Base-by-base conservation (phyloP, 2,329 filamentous ascomycete species). In the Colletotrichum sp. region DNA sequence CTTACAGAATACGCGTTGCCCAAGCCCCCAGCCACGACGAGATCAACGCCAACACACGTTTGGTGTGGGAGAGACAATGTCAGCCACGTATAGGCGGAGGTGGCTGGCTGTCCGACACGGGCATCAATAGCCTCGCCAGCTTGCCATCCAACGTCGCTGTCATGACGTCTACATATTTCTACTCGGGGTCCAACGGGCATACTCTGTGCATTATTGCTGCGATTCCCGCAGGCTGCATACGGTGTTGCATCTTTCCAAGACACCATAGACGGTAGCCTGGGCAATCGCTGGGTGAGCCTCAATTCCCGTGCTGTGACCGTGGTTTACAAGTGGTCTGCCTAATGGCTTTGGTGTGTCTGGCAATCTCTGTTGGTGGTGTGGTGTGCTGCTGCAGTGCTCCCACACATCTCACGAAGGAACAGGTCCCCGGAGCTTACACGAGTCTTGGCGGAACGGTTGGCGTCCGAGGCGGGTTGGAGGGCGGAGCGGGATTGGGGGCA, bases 401-500 rank as follows among this genome's bases (percentile, higher is more conserved):
- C 68, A 70, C 68, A 52, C 57, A 32, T 63, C 36, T 26, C 24
- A 34, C 26, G 18, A 55, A 63, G 68, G 57, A 63, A 63, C 36
- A 48, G 68, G 68, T 70, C 21, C 66, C 66, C 34, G 66, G 67
- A 59, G 32, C 30, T 39, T 24, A 70, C 63, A 68, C 52, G 63
- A 63, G 68, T 34, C 73, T 75, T 75, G 73, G 69, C 73, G 73
- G 73, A 75, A 16, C 60, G 61, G 57, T 32, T 69, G 66, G 66
- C 18, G 32, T 60, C 66, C 66, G 66, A 66, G 30, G 71, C 63
- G 72, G 68, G 55, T 32, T 18, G 16, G 48, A 48, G 60, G 68
- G 73, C 73, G 73, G 73, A 75, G 73, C 73, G 73, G 73, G 64
- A 75, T 59, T 36, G 43, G 63, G 71, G 69, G 34, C 6, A 43